Base-by-base conservation (phyloP, 1,139 yeast species). In the Candida gigantensis region DNA sequence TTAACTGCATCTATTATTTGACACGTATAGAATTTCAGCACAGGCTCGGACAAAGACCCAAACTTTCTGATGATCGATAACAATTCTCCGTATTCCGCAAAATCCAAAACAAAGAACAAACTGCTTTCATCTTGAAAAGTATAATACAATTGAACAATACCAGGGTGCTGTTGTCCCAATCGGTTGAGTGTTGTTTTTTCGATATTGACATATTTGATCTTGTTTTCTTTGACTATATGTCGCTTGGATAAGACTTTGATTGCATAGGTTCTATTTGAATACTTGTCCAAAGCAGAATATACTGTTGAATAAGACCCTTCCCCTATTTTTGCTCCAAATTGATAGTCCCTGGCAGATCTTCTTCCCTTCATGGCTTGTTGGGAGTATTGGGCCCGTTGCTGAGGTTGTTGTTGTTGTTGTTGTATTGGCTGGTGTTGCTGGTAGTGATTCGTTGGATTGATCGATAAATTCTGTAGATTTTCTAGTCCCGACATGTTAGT, bases 1-100 rank as follows among this genome's bases (percentile, higher is more conserved):
- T 75, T 78, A 10, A 92, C 81, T 0, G 97, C 94, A 58, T 90
- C 97, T 28, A 94, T 66, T 15, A 92, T 71, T 62, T 94, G 98
- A 23, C 73, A 68, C 65, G 79, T 76, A 50, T 79, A 83, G 53
- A 88, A 92, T 47, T 79, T 77, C 30, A 90, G 73, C 46, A 94
- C 81, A 3, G 69, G 71, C 52, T 89, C 96, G 50, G 83, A 84
- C 29, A 92, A 66, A 1, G 92, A 80, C 3, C 95, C 95, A 54
- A 83, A 70, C 48, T 80, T 79, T 50, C 94, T 79, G 41, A 92
- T 80, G 36, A 85, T 65, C 2, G 83, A 69, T 28, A 84, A 62
- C 23, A 85, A 62, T 56, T 85, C 95, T 7, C 95, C 95, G 53
- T 84, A 81, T 40, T 86, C 81, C 1, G 94, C 94, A 59, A 80